phyloP scores from a whole-genome alignment of 2,329 filamentous ascomycete species.

The Fusarium sp. region DNA sequence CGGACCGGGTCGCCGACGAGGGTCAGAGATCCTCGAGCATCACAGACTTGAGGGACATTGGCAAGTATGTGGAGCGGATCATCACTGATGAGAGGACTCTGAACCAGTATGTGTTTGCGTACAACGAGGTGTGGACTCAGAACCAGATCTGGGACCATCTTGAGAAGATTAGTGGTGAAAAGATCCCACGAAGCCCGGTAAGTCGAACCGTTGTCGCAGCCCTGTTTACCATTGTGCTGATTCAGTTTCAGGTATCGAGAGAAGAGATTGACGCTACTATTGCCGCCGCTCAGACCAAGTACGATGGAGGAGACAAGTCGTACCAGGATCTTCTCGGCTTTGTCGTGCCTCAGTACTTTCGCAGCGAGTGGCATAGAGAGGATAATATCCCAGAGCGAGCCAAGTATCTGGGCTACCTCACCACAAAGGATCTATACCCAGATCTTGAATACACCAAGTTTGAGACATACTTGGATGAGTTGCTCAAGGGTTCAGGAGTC shows the following conservation, averaged over 20 bases:
- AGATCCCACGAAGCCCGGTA: conserved; percentile 46
- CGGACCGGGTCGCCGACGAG: conserved; percentile 56
- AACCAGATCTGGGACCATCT: conserved; percentile 60
- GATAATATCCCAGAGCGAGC: conserved; percentile 30
- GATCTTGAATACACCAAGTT: conserved; percentile 22
- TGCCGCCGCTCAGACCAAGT: conserved; percentile 2
- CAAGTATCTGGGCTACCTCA: conserved; percentile 27
- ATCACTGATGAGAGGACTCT: conserved; percentile 64
- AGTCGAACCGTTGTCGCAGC: background rate
- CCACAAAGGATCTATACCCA: conserved; percentile 29
- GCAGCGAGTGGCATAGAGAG: conserved; percentile 31
- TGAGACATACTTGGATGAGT: conserved; percentile 29
- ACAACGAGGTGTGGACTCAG: conserved; percentile 58
- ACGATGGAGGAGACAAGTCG: conserved; percentile 11
- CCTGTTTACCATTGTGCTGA: too few species aligned
- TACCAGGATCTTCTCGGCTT: background rate
- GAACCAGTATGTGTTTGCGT: conserved; percentile 64
- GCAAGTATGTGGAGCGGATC: conserved; percentile 62
- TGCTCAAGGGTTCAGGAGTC: conserved; percentile 18
- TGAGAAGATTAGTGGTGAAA: conserved; percentile 62
- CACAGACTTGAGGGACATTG: conserved; percentile 65
- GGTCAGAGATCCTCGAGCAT: conserved; percentile 58
- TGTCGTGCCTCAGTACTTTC: conserved; percentile 22
- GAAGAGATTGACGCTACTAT: conserved; percentile 19
- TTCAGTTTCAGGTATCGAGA: conserved; percentile 2